Evolutionary conservation across 169 alveolate species (phyloP), one percentile per base, ranked within the genome.

Genomic region (Sarcocystis neurona): DNA sequence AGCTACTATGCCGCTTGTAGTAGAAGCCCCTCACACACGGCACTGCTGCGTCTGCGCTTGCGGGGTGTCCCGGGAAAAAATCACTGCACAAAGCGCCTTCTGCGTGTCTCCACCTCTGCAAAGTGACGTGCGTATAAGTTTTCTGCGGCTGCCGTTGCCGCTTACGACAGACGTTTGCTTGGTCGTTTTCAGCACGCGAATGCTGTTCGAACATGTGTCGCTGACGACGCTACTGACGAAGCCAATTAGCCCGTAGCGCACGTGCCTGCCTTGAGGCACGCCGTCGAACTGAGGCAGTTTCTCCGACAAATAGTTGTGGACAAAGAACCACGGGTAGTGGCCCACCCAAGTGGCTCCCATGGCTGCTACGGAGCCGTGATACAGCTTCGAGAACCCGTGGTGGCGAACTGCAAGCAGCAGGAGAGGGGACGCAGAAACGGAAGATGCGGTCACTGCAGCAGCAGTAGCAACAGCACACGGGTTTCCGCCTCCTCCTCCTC

Each of bases 261-360:
- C 92, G 78, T 30, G 79, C 39, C 79, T 85, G 53, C 93, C 92
- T 58, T 89, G 89, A n/a, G n/a, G n/a, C 84, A 84, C 79, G 85
- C 53, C 85, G 47, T 94, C 91, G 89, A 93, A 93, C 84, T 91
- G 91, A 47, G 96, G 97, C 47, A 95, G 47, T 60, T 92, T 90
- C 66, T 85, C 94, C 86, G 94, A 93, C 53, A 94, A 88, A 89
- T 92, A 93, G 94, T 96, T 96, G 94, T 94, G 95, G 58, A 95
- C 93, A 79, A 93, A 93, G 89, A 96, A 96, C 97, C 97, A 96
- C 68, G 97, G 97, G 95, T 94, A 96, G 90, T 96, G 97, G 20
- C 97, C 97, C 68, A 89, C 93, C 93, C 93, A 89, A 2, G 93
- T 89, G 34, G 93, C 93, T 20, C 93, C 80, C 79, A 94, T 95